phyloP scores from a whole-genome alignment of 805 yeast genomes.

The Metschnikowia amazonensis region DNA sequence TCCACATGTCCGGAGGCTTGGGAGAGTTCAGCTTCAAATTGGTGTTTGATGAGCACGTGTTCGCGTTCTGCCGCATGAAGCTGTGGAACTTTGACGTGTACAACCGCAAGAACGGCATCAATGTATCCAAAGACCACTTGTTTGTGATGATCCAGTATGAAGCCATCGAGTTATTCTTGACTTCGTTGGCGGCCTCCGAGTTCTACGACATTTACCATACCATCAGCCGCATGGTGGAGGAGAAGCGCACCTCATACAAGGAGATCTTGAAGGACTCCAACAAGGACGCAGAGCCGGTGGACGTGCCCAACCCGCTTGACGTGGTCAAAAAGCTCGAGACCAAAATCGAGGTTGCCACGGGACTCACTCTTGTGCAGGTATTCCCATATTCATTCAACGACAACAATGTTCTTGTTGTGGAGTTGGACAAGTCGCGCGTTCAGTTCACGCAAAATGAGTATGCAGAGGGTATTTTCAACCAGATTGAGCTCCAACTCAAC shows the following conservation, averaged over 20 bases:
- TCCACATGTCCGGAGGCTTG: constrained; percentile 57
- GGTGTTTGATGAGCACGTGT: constrained; percentile 82
- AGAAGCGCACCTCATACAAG: constrained; percentile 64
- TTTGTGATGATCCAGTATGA: constrained; percentile 48
- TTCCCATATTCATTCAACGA: constrained; percentile 84
- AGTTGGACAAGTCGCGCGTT: constrained; percentile 52
- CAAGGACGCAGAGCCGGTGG: constrained; percentile 10
- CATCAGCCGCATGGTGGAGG: constrained; percentile 66
- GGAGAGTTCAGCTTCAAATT: constrained; percentile 54
- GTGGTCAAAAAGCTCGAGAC: constrained; percentile 54
- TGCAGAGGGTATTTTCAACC: constrained; percentile 47
- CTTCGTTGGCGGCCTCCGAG: constrained; percentile 84
- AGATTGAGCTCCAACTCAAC: constrained; percentile 55
- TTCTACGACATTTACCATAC: constrained; percentile 74
- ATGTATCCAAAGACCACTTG: constrained; percentile 55
- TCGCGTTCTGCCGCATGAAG: constrained; percentile 57
- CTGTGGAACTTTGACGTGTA: constrained; percentile 52
- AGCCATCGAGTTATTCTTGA: constrained; percentile 58
- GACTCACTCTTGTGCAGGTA: constrained; percentile 54
- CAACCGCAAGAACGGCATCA: constrained; percentile 59
- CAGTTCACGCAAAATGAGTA: constrained; percentile 48
- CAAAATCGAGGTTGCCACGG: constrained; percentile 59
- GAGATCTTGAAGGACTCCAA: constrained; percentile 68
- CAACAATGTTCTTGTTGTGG: constrained; percentile 64
- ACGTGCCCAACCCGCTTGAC: constrained; percentile 18